Evolutionary conservation across 2,329 filamentous ascomycete genomes (phyloP).

Genomic region (Niveomyces coronatus): DNA sequence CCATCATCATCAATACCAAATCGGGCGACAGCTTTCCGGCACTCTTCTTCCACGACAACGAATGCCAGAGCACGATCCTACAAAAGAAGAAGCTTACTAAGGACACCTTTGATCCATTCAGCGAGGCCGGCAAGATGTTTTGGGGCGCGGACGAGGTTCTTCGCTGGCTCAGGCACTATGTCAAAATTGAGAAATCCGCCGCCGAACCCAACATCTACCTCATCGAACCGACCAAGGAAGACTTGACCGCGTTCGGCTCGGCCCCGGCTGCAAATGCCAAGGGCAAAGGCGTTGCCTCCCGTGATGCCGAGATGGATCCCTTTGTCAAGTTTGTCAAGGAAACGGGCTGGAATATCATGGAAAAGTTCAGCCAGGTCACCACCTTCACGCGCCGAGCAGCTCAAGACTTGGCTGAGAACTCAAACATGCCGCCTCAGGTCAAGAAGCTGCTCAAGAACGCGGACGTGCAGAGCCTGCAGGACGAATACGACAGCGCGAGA

Average conservation of each 20-base stretch:
- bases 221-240: constrained; percentile 76
- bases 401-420: constrained; percentile 84
- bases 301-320: constrained; percentile 78
- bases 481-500: constrained; percentile 93
- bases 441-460: constrained; percentile 77
- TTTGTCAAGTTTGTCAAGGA: constrained; percentile 91
- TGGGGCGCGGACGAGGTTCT: constrained; percentile 97
- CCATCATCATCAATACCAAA: constrained; percentile 82
- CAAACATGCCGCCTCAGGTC: constrained; percentile 81
- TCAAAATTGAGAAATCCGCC: constrained; percentile 69
- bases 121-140: constrained; percentile 75
- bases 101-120: constrained; percentile 86
- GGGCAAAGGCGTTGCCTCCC: constrained; percentile 25
- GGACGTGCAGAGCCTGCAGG: constrained; percentile 88
- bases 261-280: constrained; percentile 38
- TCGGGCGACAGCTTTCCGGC: constrained; percentile 90
- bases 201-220: constrained; percentile 88
- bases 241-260: constrained; percentile 68
- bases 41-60: constrained; percentile 93
- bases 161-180: constrained; percentile 79
- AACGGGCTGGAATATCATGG: constrained; percentile 89
- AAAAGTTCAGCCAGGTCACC: constrained; percentile 94
- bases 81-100: constrained; percentile 80
- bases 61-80: constrained; percentile 90
- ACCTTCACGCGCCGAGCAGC: constrained; percentile 90